Evolutionary conservation across 164 flowering plant genomes (phyloP).

Genomic region (Umbellularia californica): DNA sequence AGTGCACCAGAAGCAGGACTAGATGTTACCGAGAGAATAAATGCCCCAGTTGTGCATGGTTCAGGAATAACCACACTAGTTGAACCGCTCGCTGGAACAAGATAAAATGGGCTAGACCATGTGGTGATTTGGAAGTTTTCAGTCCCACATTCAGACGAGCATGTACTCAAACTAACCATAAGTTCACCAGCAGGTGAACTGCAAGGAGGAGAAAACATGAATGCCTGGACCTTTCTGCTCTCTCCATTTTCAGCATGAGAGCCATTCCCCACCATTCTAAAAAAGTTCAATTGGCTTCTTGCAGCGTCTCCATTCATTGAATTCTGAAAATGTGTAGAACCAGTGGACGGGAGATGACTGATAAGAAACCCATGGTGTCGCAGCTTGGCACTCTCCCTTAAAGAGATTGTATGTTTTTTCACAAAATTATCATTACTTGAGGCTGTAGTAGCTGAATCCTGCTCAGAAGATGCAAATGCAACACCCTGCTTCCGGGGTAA

Average conservation of each 20-base stretch:
- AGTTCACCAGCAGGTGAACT: constrained; percentile 50
- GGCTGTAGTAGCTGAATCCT: constrained; percentile 18
- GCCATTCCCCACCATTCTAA: constrained; percentile 13
- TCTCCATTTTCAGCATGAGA: constrained; percentile 21
- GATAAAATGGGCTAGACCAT: constrained; percentile 80
- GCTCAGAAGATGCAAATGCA: constrained; percentile 31
- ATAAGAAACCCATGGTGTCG: constrained; percentile 11
- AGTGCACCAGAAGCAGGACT: constrained; percentile 53
- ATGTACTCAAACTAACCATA: constrained; percentile 50
- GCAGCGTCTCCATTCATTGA: constrained; percentile 6
- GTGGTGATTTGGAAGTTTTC: constrained; percentile 25
- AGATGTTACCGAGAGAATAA: constrained; percentile 66
- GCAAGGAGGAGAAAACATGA: constrained; percentile 68
- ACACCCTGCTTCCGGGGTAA: constrained; percentile 53
- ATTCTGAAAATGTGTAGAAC: constrained; percentile 16
- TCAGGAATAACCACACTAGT: constrained; percentile 67
- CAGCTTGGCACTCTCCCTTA: constrained; percentile 21
- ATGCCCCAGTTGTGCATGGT: constrained; percentile 46
- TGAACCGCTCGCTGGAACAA: constrained; percentile 80
- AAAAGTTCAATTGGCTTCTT: constrained; percentile 14
- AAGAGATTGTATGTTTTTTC: constrained; percentile 26
- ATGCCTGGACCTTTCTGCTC: constrained; percentile 41
- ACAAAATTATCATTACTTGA: constrained; percentile 7
- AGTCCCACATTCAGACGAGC: constrained; percentile 24
- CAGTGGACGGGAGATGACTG: constrained; percentile 22